Evolutionary conservation across 202 grass and related monocot genomes (phyloP).

Genomic region (Musa balbisiana): DNA sequence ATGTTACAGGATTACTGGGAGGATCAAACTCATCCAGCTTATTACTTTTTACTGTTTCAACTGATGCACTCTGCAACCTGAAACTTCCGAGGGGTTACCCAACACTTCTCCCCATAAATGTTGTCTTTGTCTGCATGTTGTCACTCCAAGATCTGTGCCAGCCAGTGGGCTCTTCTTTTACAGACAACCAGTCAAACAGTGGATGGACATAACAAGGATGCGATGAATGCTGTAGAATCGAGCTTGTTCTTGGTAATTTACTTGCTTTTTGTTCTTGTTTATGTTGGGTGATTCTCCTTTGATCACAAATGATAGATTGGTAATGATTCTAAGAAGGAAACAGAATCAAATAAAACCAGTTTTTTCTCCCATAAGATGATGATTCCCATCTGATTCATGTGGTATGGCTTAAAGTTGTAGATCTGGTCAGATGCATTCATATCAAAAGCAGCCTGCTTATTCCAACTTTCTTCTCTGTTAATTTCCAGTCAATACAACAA

Average conservation of each 20-base stretch:
- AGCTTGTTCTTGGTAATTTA: too few species aligned
- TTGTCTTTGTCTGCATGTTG: background rate
- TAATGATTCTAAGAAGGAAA: background rate
- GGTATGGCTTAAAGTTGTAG: too few species aligned
- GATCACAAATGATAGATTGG: too few species aligned
- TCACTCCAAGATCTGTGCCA: conserved; percentile 2
- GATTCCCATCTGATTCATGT: too few species aligned
- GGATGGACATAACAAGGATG: conserved; percentile 5
- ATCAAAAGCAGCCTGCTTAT: background rate
- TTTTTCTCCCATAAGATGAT: too few species aligned
- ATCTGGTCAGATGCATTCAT: too few species aligned
- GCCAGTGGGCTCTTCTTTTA: conserved; percentile 1
- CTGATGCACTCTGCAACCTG: background rate
- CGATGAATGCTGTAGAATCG: background rate
- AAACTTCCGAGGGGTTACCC: conserved; percentile 20
- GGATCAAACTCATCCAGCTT: background rate
- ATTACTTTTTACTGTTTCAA: background rate
- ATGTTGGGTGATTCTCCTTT: too few species aligned
- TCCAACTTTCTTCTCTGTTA: background rate
- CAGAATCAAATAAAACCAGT: too few species aligned
- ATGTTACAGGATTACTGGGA: background rate
- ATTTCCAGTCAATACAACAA: background rate
- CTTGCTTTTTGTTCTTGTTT: too few species aligned
- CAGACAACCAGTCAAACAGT: conserved; percentile 23
- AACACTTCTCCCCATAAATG: background rate